Base-by-base conservation (phyloP, 352 stramenopile species). In the Phytophthora litchii region DNA sequence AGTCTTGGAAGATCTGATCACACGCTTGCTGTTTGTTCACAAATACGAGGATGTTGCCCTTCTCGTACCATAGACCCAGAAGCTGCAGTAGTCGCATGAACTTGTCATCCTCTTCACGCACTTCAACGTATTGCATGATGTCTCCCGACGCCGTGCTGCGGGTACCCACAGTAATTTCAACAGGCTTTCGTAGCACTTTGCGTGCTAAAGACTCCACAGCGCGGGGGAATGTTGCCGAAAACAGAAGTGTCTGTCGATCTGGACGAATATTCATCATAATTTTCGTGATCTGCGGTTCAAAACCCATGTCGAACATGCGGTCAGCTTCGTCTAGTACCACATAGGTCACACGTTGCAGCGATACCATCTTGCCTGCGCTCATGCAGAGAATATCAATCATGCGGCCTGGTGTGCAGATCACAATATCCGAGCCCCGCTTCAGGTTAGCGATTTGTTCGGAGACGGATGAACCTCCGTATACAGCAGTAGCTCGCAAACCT, bases 221-320 rank as follows among this genome's bases (percentile, higher is more conserved):
- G 31, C 94, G 92, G 19, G 95, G 97, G 73, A 99, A 99, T 2
- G 98, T 99, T 3, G 98, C 98, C 7, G 94, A 99, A 64, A 99
- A 99, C 16, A 99, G 82, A 12, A 99, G 60, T 5, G 91, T 97
- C 56, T 98, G 92, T 1, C 91, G 83, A 60, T 97, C 91, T 20
- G 87, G 80, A 0, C 94, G 91, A 58, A 97, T 91, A 38, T 98
- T 97, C 64, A 91, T 74, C 71, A 98, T 88, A 49, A 98, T 98
- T 64, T 98, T 98, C 12, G 86, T 95, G 60, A 99, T 98, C 72
- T 99, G 98, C 11, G 97, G 97, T 59, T 99, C 97, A 73, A 99
- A 99, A 10, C 98, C 98, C 97, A 99, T 99, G 72, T 99, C 98
- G 68, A 99, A 99, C 94, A 99, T 99, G 16, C 98, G 90, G 76